Base-by-base conservation (phyloP, 257 asterid genomes). In the Misopates orontium region DNA sequence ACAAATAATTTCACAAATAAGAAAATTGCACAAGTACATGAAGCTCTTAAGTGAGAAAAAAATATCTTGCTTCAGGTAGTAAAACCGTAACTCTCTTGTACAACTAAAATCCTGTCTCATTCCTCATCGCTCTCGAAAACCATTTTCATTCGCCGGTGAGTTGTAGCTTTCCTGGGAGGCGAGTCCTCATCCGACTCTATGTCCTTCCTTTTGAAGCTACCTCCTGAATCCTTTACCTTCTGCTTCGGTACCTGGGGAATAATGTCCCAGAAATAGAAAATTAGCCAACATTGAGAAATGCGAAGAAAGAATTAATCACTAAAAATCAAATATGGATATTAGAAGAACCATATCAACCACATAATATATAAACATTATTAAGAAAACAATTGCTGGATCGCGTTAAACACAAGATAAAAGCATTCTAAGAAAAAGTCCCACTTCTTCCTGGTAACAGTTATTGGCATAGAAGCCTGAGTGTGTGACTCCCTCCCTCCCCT, bases 141-240 rank as follows among this genome's bases (percentile, higher is more conserved):
- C 80, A 90, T 86, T 67, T 95, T 88, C 96, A 83, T 93, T 60
- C 96, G 83, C 48, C 99, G 91, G 75, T 84, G 97, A 22, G 87
- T 60, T 44, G 90, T 62, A 36, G 56, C 48, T 81, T 93, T 90
- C 81, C 86, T 78, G 15, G 89, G 99, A 79, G 97, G 95, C 68
- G 96, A 84, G 62, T 88, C 99, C 72, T 85, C 97, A 44, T 93
- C 99, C 1, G 97, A 93, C 69, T 93, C 97, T 4, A 93, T 86
- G 57, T 71, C 87, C 82, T 90, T 90, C 71, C 96, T 79, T 79
- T 87, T 93, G 59, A 67, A 67, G 66, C 85, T 66, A 65, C 93
- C 78, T 69, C 87, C 76, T 7, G 86, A 71, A 65, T 69, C 85
- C 85, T 79, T 86, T 10, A 18, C 67, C 87, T 82, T 85, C 56